A percentile compares a stretch with the other conserved stretches of the same genome.
phyloP scores from a whole-genome alignment of 768 basidiomycete species.

The Sarcomyxa edulis region DNA sequence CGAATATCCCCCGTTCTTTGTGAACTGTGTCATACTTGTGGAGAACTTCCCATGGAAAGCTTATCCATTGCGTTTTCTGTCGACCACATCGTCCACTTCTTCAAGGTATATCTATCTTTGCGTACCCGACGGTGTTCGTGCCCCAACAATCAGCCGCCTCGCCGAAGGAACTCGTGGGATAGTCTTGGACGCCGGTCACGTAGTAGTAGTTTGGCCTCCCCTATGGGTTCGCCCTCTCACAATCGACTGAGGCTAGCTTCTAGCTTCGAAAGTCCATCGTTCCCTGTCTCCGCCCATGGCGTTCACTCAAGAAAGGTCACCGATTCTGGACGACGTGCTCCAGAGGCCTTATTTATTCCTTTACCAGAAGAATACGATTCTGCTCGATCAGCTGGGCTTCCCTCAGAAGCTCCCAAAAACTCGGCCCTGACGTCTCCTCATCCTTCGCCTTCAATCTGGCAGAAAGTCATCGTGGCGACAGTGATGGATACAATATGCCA shows the following conservation, averaged over 20 bases:
- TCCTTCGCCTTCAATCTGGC: conserved; percentile 44
- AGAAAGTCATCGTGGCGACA: conserved; percentile 47
- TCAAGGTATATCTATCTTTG: conserved; percentile 55
- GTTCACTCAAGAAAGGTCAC: conserved; percentile 69
- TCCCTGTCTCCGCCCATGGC: conserved; percentile 80
- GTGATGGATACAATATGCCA: conserved; percentile 60
- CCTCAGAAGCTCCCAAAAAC: conserved; percentile 10
- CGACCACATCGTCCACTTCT: conserved; percentile 57
- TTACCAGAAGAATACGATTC: conserved; percentile 38
- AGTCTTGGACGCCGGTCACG: conserved; percentile 51
- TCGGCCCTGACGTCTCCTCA: conserved; percentile 31
- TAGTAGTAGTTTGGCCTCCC: conserved; percentile 50
- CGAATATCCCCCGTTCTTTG: conserved; percentile 49
- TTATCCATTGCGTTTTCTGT: conserved; percentile 63
- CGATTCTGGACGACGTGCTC: conserved; percentile 46
- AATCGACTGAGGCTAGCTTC: background rate
- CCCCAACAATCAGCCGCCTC: conserved; percentile 41
- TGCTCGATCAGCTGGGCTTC: conserved; percentile 12
- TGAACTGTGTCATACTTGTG: conserved; percentile 66
- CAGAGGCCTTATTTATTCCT: conserved; percentile 41
- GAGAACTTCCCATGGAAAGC: conserved; percentile 60
- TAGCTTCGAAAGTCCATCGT: conserved; percentile 43
- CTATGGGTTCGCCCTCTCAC: conserved; percentile 6
- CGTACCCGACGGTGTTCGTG: conserved; percentile 67
- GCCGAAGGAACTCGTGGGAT: conserved; percentile 36